Evolutionary conservation across 2,329 filamentous ascomycete genomes (phyloP), one percentile per base, ranked within the genome.

Genomic region (Cladosporium sp.): DNA sequence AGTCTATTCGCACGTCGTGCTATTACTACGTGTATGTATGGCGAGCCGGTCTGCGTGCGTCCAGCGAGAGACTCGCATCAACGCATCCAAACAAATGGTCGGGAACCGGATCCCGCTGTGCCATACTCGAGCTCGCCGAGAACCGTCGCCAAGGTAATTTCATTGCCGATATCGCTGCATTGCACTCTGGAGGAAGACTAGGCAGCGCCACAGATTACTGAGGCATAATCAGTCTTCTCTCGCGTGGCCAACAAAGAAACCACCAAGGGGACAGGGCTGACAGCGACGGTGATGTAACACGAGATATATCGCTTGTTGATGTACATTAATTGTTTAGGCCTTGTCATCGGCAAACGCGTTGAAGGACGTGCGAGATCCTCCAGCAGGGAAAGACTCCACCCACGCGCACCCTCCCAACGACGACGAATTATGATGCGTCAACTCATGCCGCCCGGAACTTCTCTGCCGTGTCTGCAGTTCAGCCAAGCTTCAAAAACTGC

Each of bases 311-410:
- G 14, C 41, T 47, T 12, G 10, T 24, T 47, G 41, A 24, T 47
- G 21, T 47, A 24, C 24, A 24, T 24, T 24, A 24, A 47, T 47
- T 21, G 41, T 47, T 47, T 47, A 12, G 41, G n/a, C 21, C 41
- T 4, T 47, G n/a, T 47, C 41, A 47, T 47, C 41, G 41, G 41
- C 30, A 32, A 55, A 34, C 28, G 52, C 52, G 52, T 55, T 55
- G 52, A 55, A 55, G 52, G 52, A 32, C 52, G 52, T 52, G 49
- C 52, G 52, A 32, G 32, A 55, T n/a, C 52, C 30, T 55, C 52
- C 18, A 34, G 8, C 52, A 55, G 52, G 52, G 52, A 8, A 15
- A 24, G 30, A 24, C 30, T 58, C 55, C 52, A 32, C 52, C 52
- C n/a, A 55, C 52, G 24, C 15, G 28, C 18, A 18, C 52, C 52